phyloP scores from a whole-genome alignment of 768 basidiomycete genomes.

The Suillus americanus region DNA sequence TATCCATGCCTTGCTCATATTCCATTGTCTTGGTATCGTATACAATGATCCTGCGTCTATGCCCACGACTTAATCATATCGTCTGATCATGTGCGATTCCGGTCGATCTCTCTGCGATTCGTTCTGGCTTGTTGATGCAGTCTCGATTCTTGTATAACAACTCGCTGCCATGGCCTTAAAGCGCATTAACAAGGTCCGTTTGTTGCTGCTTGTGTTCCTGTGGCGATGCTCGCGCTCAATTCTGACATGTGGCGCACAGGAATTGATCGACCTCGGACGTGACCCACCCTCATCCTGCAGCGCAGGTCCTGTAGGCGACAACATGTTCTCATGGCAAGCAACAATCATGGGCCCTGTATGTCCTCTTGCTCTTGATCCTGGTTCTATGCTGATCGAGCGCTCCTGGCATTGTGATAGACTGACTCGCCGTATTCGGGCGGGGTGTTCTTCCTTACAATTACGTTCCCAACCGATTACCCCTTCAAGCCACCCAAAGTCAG shows the following conservation, averaged over 20 bases:
- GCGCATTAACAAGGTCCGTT: conserved; percentile 96
- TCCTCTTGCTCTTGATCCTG: conserved; percentile 15
- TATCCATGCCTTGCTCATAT: neutral
- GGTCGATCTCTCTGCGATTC: conserved; percentile 30
- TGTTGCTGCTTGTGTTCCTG: conserved; percentile 4
- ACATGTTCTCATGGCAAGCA: conserved; percentile 99
- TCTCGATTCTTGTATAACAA: conserved; percentile 13
- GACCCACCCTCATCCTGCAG: conserved; percentile 99
- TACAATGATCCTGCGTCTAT: conserved; percentile 1
- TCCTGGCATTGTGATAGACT: conserved; percentile 52
- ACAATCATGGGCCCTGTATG: conserved; percentile 99
- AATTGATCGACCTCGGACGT: conserved; percentile 98
- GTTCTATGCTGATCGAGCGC: conserved; percentile 13
- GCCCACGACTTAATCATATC: conserved; percentile 10
- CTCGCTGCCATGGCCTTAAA: conserved; percentile 80
- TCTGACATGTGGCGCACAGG: conserved; percentile 47
- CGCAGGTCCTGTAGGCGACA: conserved; percentile 95
- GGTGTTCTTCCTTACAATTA: conserved; percentile 97
- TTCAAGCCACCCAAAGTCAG: conserved; percentile 99
- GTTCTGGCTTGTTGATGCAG: conserved; percentile 13
- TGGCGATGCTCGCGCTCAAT: conserved; percentile 18
- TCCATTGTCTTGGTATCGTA: neutral
- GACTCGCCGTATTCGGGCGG: conserved; percentile 99
- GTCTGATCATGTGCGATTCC: conserved; percentile 40
- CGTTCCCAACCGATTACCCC: conserved; percentile 96